A percentile compares a stretch with the other conserved stretches of the same genome.
These are phyloP conservation scores for Citeromyces siamensis DNA, from an alignment of 1,139 yeast species.

Conservation along the genomic window DNA sequence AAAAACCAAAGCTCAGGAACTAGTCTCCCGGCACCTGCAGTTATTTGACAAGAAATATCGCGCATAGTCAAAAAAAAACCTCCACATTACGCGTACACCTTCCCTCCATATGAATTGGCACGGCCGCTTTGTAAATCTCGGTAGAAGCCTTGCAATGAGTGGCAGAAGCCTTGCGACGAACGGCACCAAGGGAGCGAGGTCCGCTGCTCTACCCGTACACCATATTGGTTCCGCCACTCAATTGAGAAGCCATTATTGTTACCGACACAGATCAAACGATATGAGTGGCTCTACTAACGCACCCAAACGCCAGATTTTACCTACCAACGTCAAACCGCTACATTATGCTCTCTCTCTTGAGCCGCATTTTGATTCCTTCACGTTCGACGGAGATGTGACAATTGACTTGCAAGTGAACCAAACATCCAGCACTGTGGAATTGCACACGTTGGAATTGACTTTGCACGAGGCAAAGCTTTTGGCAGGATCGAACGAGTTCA, in stretches of 20 bases:
- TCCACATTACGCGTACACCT: too few relatives aligned
- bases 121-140: too few relatives aligned
- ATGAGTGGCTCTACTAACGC: constrained; percentile 11
- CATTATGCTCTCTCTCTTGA: constrained; percentile 30
- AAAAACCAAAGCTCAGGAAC: too few relatives aligned
- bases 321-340: constrained; percentile 27
- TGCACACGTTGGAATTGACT: constrained; percentile 25
- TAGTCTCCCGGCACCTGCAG: too few relatives aligned
- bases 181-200: neutral
- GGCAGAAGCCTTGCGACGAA: neutral
- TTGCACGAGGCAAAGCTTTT: constrained; percentile 10
- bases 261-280: constrained; percentile 1
- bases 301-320: constrained; percentile 29
- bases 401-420: constrained; percentile 25
- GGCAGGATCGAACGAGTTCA: constrained; percentile 9
- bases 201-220: neutral
- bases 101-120: too few relatives aligned
- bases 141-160: too few relatives aligned
- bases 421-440: constrained; percentile 24
- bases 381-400: constrained; percentile 22
- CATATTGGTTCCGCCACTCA: neutral
- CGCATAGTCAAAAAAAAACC: too few relatives aligned
- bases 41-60: too few relatives aligned
- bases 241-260: constrained; percentile 2
- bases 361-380: constrained; percentile 26